Percentiles rank a stretch among this genome's conserved stretches.
phyloP scores from a whole-genome alignment of 306 rosid genomes.

The Biancaea sappan region DNA sequence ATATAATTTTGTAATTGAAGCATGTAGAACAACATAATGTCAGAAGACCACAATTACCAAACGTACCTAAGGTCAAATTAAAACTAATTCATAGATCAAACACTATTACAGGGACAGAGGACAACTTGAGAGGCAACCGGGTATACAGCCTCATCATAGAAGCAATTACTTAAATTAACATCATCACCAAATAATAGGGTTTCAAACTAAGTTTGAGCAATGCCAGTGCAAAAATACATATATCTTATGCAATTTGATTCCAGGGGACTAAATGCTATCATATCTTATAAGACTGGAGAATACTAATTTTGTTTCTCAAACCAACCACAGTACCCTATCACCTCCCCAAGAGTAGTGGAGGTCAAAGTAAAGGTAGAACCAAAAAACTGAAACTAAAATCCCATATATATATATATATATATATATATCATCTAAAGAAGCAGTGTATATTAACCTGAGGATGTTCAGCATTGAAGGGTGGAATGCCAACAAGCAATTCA shows the following conservation, averaged over 20 bases:
- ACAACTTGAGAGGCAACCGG: neutral
- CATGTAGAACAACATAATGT: neutral
- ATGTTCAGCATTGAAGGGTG: constrained; percentile 98
- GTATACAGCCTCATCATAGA: neutral
- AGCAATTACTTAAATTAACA: neutral
- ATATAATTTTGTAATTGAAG: neutral
- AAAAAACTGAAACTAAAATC: constrained; percentile 16
- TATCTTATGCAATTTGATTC: neutral
- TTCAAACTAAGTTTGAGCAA: neutral
- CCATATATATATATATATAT: constrained; percentile 13
- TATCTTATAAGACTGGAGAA: neutral
- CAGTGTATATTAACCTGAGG: constrained; percentile 77
- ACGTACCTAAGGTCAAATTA: neutral
- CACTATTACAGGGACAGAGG: neutral
- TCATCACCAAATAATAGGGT: neutral
- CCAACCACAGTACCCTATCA: neutral
- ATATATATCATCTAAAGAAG: constrained; percentile 18
- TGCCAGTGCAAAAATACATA: neutral
- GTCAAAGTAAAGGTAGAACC: constrained; percentile 7
- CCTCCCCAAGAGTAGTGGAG: neutral
- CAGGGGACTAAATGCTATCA: neutral
- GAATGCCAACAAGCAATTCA: constrained; percentile 97
- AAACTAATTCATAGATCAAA: neutral
- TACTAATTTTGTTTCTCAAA: neutral
- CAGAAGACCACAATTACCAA: neutral